Evolutionary conservation across 192 early-diverging fungal genomes (phyloP).

Genomic region (Allomyces arbusculus): DNA sequence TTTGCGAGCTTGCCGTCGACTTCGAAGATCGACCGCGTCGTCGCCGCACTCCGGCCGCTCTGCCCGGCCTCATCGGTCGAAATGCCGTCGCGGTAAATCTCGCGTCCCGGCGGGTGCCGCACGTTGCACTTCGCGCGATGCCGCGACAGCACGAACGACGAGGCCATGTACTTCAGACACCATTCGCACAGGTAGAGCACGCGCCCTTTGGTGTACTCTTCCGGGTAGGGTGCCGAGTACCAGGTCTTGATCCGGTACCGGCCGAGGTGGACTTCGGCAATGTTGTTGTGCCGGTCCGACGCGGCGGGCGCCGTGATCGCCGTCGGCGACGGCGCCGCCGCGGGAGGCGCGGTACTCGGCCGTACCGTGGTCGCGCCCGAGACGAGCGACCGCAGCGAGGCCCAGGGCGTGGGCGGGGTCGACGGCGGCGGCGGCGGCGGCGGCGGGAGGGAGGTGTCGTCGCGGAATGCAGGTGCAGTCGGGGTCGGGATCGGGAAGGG

Average conservation of each 20-base stretch:
- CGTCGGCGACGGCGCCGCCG: not conserved
- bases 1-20: constrained; percentile 55
- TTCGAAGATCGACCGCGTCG: constrained; percentile 46
- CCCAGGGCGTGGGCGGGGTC: not conserved
- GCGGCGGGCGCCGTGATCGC: not conserved
- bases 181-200: constrained; percentile 71
- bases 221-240: constrained; percentile 89
- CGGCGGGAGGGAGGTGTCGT: too few species aligned
- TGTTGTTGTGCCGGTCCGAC: not conserved
- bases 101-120: constrained; percentile 52
- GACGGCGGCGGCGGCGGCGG: too few species aligned
- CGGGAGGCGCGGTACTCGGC: not conserved
- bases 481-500: too few species aligned
- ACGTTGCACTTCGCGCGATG: constrained; percentile 67
- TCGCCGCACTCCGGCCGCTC: too few species aligned
- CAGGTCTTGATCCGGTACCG: constrained; percentile 70
- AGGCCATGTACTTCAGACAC: constrained; percentile 86
- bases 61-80: too few species aligned
- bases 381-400: not conserved
- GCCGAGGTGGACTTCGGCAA: constrained; percentile 21
- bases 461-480: too few species aligned
- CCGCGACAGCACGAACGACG: constrained; percentile 38
- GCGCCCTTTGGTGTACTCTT: constrained; percentile 51
- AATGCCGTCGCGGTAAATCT: constrained; percentile 53
- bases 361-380: too few species aligned